Conservation (phyloP, 2,329 filamentous ascomycete species). For the Helicocarpus griseus region DNA sequence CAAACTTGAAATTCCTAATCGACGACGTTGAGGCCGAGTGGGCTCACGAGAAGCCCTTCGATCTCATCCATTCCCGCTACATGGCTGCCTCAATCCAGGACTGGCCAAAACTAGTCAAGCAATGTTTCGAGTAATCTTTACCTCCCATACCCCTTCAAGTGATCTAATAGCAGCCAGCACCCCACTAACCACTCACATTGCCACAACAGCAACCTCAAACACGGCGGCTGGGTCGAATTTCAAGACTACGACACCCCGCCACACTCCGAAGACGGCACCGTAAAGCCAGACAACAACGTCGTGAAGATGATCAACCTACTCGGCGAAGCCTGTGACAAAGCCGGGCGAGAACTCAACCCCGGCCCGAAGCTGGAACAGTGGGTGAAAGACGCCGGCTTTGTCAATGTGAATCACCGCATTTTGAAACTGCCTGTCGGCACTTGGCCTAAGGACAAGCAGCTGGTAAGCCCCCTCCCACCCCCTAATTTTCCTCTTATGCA, state of each 20-base stretch:
- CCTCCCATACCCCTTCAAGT: not conserved
- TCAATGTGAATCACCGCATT: constrained; percentile 13
- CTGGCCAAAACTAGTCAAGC: constrained; percentile 25
- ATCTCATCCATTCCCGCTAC: constrained; percentile 23
- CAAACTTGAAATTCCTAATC: constrained; percentile 23
- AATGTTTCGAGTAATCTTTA: constrained; percentile 33
- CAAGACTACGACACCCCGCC: constrained; percentile 20
- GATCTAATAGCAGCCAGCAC: not conserved
- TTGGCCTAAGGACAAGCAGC: constrained; percentile 18
- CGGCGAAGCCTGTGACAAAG: constrained; percentile 16
- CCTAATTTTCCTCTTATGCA: not conserved
- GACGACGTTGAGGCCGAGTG: constrained; percentile 23
- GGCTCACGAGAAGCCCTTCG: constrained; percentile 18
- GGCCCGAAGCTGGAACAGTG: constrained; percentile 6
- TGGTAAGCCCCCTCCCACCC: constrained; percentile 1
- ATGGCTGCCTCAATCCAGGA: constrained; percentile 18
- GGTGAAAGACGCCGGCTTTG: constrained; percentile 17
- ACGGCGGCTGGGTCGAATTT: constrained; percentile 27
- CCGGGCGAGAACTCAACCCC: constrained; percentile 13
- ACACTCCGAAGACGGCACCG: constrained; percentile 22
- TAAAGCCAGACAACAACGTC: constrained; percentile 10
- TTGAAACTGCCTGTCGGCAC: constrained; percentile 17
- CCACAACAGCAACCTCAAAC: constrained; percentile 6
- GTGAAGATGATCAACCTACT: constrained; percentile 18
- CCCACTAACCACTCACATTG: too few relatives aligned